Conservation (phyloP, 495 filamentous ascomycete species). For the Pseudotulostoma volvatum region DNA sequence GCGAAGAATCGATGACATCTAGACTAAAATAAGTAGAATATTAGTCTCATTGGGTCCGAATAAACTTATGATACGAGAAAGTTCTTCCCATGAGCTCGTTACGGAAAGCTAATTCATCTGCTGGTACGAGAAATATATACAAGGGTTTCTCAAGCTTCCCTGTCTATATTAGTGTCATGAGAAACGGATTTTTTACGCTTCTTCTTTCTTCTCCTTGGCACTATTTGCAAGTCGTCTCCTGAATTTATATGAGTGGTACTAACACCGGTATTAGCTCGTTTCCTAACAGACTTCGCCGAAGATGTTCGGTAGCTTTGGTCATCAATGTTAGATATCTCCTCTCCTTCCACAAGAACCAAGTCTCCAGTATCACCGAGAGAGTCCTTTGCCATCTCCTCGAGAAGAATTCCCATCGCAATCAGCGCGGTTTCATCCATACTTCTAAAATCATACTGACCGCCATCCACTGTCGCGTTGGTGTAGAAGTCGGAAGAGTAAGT, state of each 20-base stretch:
- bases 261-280: constrained; percentile 10
- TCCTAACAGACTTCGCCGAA: constrained; percentile 4
- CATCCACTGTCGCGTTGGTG: constrained; percentile 19
- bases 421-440: constrained; percentile 79
- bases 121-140: too few relatives aligned
- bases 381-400: constrained; percentile 58
- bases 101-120: too few relatives aligned
- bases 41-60: too few relatives aligned
- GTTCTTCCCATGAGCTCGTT: too few relatives aligned
- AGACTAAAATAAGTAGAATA: too few relatives aligned
- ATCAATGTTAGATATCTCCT: constrained; percentile 8
- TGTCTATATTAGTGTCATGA: neutral
- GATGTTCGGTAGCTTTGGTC: neutral
- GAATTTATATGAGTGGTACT: constrained; percentile 9
- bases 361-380: constrained; percentile 55
- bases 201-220: constrained; percentile 10
- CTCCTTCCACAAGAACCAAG: constrained; percentile 55
- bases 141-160: too few relatives aligned
- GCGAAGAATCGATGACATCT: too few relatives aligned
- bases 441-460: constrained; percentile 32
- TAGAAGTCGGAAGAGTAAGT: constrained; percentile 62
- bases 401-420: constrained; percentile 60
- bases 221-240: constrained; percentile 11
- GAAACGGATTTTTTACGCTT: constrained; percentile 12
- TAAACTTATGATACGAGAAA: too few relatives aligned